Base-by-base conservation (phyloP, 2,329 filamentous ascomycete species). In the Botrytis tulipae region DNA sequence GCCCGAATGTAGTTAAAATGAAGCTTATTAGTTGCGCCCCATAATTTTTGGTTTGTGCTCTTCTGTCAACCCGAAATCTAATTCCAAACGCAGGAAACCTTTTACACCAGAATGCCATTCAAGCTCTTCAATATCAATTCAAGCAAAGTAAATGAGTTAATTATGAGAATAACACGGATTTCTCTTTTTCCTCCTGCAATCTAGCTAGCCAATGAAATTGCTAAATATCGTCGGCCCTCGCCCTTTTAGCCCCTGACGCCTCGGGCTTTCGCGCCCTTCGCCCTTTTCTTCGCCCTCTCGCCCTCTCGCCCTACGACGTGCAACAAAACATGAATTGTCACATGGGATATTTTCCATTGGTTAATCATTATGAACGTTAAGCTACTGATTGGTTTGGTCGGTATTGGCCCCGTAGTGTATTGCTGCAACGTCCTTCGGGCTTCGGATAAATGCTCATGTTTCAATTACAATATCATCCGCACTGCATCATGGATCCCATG, bases 401-500 rank as follows among this genome's bases (percentile, higher is more conserved):
- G 6, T 14, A 69, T 51, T 9, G 8, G 32, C n/a, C 20, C 3
- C 32, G 35, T 42, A 25, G 18, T 32, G 29, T 29, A 57, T 42
- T 25, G 44, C 51, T 46, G 25, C 37, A 22, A 22, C 29, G 35
- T n/a, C 46, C 22, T 62, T 61, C 32, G 42, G 20, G 40, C 68
- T 44, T 46, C 40, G 25, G 57, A 62, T n/a, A 70, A 44, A 35
- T 35, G 22, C 32, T n/a, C 29, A 62, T 29, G 5, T n/a, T 48
- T 37, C 40, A 29, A 51, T 54, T 18, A 12, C 44, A 35, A 32
- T 35, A 57, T 18, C 18, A 42, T 40, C 65, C 10, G 14, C 22
- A 35, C 18, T 32, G 37, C 48, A 57, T 80, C 74, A 84, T 46
- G 88, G 88, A 61, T 88, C 82, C 82, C 87, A 90, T 2, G 89